Conservation (phyloP, 2,329 filamentous ascomycete species). For the Nannizziopsis barbatae region DNA sequence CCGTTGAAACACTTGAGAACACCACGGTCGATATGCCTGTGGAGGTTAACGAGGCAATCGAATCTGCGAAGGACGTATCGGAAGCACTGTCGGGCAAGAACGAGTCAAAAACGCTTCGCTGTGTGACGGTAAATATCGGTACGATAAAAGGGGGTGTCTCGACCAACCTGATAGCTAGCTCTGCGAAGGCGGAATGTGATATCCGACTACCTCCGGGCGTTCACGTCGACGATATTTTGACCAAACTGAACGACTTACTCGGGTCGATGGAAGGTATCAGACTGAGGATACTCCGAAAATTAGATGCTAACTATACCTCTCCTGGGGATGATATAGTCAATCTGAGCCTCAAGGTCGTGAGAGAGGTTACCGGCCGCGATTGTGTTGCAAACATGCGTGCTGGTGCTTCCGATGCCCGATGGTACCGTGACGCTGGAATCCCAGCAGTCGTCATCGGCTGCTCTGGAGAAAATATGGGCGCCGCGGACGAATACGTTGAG, state of each 20-base stretch:
- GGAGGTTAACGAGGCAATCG: slow-evolving; percentile 9
- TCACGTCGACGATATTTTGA: slow-evolving; percentile 1
- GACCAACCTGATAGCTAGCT: slow-evolving; percentile 11
- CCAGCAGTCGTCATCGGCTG: slow-evolving; percentile 13
- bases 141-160: slow-evolving; percentile 12
- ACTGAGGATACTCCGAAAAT: slow-evolving; percentile 8
- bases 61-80: slow-evolving; percentile 5
- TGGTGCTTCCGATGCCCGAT: slow-evolving; percentile 12
- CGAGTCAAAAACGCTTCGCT: slow-evolving; percentile 9
- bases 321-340: slow-evolving; percentile 10
- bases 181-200: slow-evolving; percentile 12
- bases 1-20: slow-evolving; percentile 9
- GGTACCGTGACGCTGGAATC: slow-evolving; percentile 12
- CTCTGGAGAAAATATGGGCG: slow-evolving; percentile 13
- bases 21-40: slow-evolving; percentile 3
- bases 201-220: slow-evolving; percentile 12
- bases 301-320: slow-evolving; percentile 12
- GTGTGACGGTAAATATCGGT: slow-evolving; percentile 12
- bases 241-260: slow-evolving; percentile 4
- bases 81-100: slow-evolving; percentile 8
- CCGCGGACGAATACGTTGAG: slow-evolving; percentile 13
- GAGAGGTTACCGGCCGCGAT: slow-evolving; percentile 4
- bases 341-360: slow-evolving; percentile 5
- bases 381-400: slow-evolving; percentile 11
- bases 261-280: slow-evolving; percentile 11